These are phyloP conservation scores for Blumeria graminis DNA, from an alignment of 2,329 filamentous ascomycete species.

Conservation along the genomic window DNA sequence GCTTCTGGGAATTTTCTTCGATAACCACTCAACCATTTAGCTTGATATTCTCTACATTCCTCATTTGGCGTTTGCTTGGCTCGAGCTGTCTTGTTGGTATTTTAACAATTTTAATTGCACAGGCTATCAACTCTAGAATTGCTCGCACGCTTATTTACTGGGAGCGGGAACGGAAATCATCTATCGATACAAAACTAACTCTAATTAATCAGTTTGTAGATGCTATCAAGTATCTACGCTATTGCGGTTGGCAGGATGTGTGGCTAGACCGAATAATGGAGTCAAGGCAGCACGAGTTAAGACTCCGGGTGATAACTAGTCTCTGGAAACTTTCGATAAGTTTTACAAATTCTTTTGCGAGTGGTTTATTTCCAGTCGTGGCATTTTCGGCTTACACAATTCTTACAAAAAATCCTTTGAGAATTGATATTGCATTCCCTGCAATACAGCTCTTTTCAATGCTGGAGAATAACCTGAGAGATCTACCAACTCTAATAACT, in stretches of 20 bases:
- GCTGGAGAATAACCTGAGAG: slow-evolving; percentile 47
- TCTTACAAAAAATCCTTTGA: slow-evolving; percentile 39
- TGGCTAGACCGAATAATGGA: slow-evolving; percentile 50
- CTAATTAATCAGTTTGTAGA: slow-evolving; percentile 71
- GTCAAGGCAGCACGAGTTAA: slow-evolving; percentile 41
- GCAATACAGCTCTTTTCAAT: slow-evolving; percentile 60
- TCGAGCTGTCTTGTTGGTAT: slow-evolving; percentile 57
- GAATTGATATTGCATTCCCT: slow-evolving; percentile 67
- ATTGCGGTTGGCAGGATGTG: slow-evolving; percentile 49
- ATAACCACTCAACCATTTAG: slow-evolving; percentile 55
- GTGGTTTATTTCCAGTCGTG: slow-evolving; percentile 52
- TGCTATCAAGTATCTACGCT: slow-evolving; percentile 13
- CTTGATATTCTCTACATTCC: slow-evolving; percentile 44
- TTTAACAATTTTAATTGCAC: slow-evolving; percentile 40
- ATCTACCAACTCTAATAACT: slow-evolving; percentile 52
- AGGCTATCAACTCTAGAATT: slow-evolving; percentile 42
- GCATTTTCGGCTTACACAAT: slow-evolving; percentile 65
- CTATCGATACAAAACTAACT: slow-evolving; percentile 58
- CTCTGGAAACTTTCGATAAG: slow-evolving; percentile 37
- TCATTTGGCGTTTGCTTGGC: slow-evolving; percentile 60
- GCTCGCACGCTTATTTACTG: slow-evolving; percentile 41
- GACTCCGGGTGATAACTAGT: slow-evolving; percentile 36
- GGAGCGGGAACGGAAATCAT: slow-evolving; percentile 44
- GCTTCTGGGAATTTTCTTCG: slow-evolving; percentile 66
- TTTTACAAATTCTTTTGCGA: slow-evolving; percentile 46